Evolutionary conservation across 1,139 yeast genomes (phyloP), one percentile per base, ranked within the genome.

Genomic region (Pichia norvegensis): DNA sequence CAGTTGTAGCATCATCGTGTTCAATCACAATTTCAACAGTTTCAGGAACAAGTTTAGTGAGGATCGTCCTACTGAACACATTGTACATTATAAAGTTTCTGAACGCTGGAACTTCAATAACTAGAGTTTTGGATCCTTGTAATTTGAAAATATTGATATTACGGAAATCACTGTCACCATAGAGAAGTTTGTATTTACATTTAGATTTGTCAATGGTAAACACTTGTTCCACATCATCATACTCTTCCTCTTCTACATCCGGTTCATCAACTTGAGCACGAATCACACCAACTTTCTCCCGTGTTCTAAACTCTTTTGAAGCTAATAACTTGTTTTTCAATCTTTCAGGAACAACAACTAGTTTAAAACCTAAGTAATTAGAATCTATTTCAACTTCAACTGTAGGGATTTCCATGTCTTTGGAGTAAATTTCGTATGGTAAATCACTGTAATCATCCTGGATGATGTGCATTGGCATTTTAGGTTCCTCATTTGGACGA

Each of bases 151-250:
- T 57, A 16, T 47, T 48, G 38, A 48, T 51, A 38, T 22, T 41
- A 19, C 52, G 53, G 10, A 51, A 47, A 41, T 59, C 62, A 22
- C 54, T 44, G 9, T 54, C 57, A 8, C 51, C 51, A 22, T 48
- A 48, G 27, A 48, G 27, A 17, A 64, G 63, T 1, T 73, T 68
- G n/a, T 41, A 36, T 4, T 47, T 46, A 13, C 42, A 40, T 2
- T 20, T 29, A 1, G 51, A 44, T 13, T 17, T 20, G 3, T 39
- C 33, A 8, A n/a, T 11, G 8, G 63, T 53, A 54, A 77, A 78
- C 38, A 78, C 64, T 52, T 78, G 82, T 54, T 74, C 80, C 42
- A 74, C 78, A 52, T 77, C 82, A 48, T 75, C 78, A 51, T 66
- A 77, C 4, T 70, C 77, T 2, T 56, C 50, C 7, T 52, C 52